phyloP scores from a whole-genome alignment of 1,284 basidiomycete species.

The Prillingera fragicola region DNA sequence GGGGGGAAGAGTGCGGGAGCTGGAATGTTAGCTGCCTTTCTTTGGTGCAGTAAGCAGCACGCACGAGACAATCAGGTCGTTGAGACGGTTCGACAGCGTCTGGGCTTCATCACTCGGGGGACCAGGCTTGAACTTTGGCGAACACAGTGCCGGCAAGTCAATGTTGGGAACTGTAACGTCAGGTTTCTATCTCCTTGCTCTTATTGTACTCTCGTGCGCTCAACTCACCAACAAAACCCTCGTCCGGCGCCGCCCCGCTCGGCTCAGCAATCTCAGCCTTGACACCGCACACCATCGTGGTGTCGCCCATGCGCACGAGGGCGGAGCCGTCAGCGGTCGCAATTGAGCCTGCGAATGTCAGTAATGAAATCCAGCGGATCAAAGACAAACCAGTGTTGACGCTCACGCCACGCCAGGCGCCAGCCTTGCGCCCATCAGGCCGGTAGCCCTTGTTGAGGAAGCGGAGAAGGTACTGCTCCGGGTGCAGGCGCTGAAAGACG shows the following conservation, averaged over 20 bases:
- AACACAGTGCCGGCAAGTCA: slow-evolving; percentile 87
- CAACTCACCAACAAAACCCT: slow-evolving; percentile 72
- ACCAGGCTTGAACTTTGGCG: slow-evolving; percentile 86
- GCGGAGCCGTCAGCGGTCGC: slow-evolving; percentile 85
- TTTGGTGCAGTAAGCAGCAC: slow-evolving; percentile 29
- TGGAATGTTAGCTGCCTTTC: slow-evolving; percentile 34
- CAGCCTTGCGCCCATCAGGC: slow-evolving; percentile 65
- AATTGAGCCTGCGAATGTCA: slow-evolving; percentile 61
- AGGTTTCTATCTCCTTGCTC: no score
- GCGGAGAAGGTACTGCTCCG: slow-evolving; percentile 69
- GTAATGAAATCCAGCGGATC: background rate
- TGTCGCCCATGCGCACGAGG: slow-evolving; percentile 80
- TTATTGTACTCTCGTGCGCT: no score
- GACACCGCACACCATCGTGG: slow-evolving; percentile 85
- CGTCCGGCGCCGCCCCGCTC: slow-evolving; percentile 63
- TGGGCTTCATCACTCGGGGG: slow-evolving; percentile 90
- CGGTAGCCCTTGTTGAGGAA: slow-evolving; percentile 66
- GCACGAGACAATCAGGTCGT: slow-evolving; percentile 68
- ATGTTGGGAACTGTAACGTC: slow-evolving; percentile 66
- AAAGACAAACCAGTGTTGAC: slow-evolving; percentile 63
- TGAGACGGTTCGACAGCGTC: slow-evolving; percentile 72
- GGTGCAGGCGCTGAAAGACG: slow-evolving; percentile 76
- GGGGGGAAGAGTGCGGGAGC: slow-evolving; percentile 63
- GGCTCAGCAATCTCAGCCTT: slow-evolving; percentile 93
- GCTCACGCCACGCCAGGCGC: slow-evolving; percentile 62